A percentile compares a stretch with the other conserved stretches of the same genome.
Conservation (phyloP, 1,284 basidiomycete species). For the Rhodotorula sp. region DNA sequence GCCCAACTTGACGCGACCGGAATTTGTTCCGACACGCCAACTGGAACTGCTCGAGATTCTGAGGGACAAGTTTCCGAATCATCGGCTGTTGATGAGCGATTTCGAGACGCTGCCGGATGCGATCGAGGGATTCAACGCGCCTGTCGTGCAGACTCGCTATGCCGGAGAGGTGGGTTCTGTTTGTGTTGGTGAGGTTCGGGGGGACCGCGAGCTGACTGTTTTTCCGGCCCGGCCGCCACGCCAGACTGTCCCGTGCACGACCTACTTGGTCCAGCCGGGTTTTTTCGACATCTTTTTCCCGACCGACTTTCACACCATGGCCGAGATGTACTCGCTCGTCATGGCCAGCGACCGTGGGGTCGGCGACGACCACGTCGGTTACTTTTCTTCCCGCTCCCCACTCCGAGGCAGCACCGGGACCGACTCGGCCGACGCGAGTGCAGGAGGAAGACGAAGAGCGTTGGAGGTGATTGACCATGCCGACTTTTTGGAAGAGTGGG, state of each 20-base stretch:
- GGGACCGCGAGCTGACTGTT: too few relatives aligned
- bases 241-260: constrained; percentile 71
- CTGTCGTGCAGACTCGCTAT: constrained; percentile 93
- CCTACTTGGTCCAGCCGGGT: constrained; percentile 88
- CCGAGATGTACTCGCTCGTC: constrained; percentile 82
- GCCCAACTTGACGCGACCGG: constrained; percentile 83
- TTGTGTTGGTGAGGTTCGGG: too few relatives aligned
- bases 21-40: constrained; percentile 92
- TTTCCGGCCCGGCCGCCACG: not conserved
- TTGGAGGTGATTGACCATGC: constrained; percentile 77
- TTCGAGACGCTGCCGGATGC: constrained; percentile 85
- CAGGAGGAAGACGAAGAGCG: constrained; percentile 23
- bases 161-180: constrained; percentile 61
- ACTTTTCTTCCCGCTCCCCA: constrained; percentile 56
- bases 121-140: constrained; percentile 78
- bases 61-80: constrained; percentile 80
- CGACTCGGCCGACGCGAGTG: not conserved
- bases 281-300: constrained; percentile 99
- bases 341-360: constrained; percentile 49
- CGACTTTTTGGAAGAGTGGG: constrained; percentile 80
- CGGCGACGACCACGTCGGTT: not conserved
- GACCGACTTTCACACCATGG: constrained; percentile 79
- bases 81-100: constrained; percentile 88
- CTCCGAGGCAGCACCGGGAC: constrained; percentile 26
- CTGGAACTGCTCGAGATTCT: constrained; percentile 79